Evolutionary conservation across 495 filamentous ascomycete genomes (phyloP), one percentile per base, ranked within the genome.

Genomic region (Neurospora hispaniola): DNA sequence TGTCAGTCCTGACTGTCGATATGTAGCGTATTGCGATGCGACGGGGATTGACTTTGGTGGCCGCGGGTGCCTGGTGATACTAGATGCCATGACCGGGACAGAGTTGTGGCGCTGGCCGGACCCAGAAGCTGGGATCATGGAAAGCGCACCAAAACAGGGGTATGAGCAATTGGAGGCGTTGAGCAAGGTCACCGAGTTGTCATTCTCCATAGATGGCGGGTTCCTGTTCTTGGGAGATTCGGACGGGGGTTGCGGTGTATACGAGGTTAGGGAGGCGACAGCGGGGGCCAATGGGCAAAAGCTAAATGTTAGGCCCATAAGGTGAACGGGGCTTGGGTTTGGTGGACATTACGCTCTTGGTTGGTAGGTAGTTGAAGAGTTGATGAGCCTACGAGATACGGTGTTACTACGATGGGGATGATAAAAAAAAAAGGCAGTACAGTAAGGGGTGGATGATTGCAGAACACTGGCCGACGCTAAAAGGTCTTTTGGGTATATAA

Each of bases 81-180:
- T 82, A 4, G 80, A 82, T 54, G 80, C 79, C 40, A 76, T 78
- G 77, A 75, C 77, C 8, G 80, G 80, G 23, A 72, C 74, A 31
- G 69, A 75, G 66, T 39, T 82, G 35, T 81, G 80, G 80, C 80
- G 78, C 2, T 79, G 78, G n/a, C 80, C 80, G 31, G 76, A 82
- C 4, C 75, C 78, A 1, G 59, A 68, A 6, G 75, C 75, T 9
- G 71, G 69, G 14, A 20, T 73, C 20, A 46, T 66, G 41, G 78
- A 77, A 38, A 71, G 66, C 12, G 76, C 62, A 4, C 73, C 74
- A 8, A 42, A 46, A 10, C 42, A 23, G 11, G 79, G 76, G 4
- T 76, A 80, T 16, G 74, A 80, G 71, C 73, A 75, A 68, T 35
- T 81, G 7, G 79, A 76, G 31, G 69, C 78, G 31, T 62, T 82